phyloP scores from a whole-genome alignment of 768 basidiomycete genomes.

The Pisolithus orientalis region DNA sequence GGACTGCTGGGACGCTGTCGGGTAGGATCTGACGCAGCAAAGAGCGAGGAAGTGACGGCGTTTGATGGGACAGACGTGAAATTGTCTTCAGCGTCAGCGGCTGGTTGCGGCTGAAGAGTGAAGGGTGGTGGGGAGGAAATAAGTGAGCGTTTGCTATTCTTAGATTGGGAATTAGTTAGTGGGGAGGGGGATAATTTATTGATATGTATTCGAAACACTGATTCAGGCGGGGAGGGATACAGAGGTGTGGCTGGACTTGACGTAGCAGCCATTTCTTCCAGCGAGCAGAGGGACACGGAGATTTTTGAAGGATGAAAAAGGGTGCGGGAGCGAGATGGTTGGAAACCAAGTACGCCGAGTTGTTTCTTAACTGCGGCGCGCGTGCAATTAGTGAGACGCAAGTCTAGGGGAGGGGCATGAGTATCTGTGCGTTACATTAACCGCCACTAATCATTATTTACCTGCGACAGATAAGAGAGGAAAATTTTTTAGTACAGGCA shows the following conservation, averaged over 20 bases:
- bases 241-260: constrained; percentile 14
- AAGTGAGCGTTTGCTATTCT: no score
- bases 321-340: constrained; percentile 18
- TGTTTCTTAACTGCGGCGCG: constrained; percentile 10
- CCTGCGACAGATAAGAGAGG: constrained; percentile 59
- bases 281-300: constrained; percentile 27
- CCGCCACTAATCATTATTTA: constrained; percentile 24
- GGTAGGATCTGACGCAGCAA: neutral
- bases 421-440: neutral
- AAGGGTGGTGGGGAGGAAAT: neutral
- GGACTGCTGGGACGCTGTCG: neutral
- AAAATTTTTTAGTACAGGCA: constrained; percentile 39
- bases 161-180: no score
- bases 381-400: constrained; percentile 43
- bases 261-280: constrained; percentile 16
- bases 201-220: constrained; percentile 24
- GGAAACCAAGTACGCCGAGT: constrained; percentile 20
- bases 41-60: neutral
- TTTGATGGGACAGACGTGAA: no score
- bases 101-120: neutral
- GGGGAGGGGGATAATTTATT: constrained; percentile 7
- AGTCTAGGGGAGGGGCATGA: constrained; percentile 29
- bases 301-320: constrained; percentile 42
- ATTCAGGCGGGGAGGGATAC: constrained; percentile 21
- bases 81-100: no score